Base-by-base conservation (phyloP, 345 rosid genomes). In the Syzygium aqueum region DNA sequence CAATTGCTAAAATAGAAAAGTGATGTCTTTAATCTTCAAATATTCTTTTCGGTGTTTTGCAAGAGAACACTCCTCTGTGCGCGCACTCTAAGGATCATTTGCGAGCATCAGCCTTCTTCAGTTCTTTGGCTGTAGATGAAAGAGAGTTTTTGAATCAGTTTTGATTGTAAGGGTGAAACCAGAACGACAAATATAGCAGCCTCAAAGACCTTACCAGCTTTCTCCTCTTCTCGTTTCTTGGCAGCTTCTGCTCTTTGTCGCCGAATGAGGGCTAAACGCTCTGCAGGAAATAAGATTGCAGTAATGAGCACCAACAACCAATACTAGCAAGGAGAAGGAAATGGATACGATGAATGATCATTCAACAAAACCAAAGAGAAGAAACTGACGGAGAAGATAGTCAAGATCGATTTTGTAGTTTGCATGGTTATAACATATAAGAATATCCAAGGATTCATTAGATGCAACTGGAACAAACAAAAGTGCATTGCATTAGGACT, bases 31-130 rank as follows among this genome's bases (percentile, higher is more conserved):
- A 63, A 3, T 63, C 77, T 65, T 65, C 77, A 3, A 3, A 15
- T 63, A 14, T 28, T 14, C 40, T 28, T 65, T 65, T 28, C 7
- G 3, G 28, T 65, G 40, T 28, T 63, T 28, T 15, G 77, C 77
- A 51, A 51, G 25, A 84, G 56, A 53, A n/a, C 33, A 21, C 19
- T 23, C 86, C 59, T 37, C 11, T 51, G 7, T 50, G 46, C 59
- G 12, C 40, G 3, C 77, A n/a, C 37, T 67, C 51, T 61, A 51
- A 51, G 87, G 57, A 59, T 95, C 92, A 94, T 90, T 95, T 95
- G 87, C 94, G 93, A 77, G 94, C 91, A 87, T 92, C 95, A 2
- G 89, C 87, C 89, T 90, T 95, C 95, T 94, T 95, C 91, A 88
- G 93, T 86, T 93, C 95, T 89, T 89, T 95, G 53, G 94, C 96